Conservation (phyloP, 176 grass and related monocot species). For the Puya raimondii region DNA sequence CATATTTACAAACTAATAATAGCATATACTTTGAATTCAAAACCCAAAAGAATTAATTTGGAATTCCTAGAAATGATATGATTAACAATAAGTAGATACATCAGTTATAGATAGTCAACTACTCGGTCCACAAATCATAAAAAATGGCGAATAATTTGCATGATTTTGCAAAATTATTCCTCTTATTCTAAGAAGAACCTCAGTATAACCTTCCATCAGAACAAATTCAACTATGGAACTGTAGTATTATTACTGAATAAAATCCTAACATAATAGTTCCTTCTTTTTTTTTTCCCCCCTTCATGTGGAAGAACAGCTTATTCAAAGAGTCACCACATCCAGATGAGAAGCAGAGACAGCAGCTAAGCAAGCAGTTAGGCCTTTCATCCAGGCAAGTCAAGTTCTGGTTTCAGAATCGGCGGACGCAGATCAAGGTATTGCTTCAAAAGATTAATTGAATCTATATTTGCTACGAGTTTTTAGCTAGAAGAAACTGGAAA, state of each 20-base stretch:
- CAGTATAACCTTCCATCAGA: not conserved
- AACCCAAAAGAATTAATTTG: no score
- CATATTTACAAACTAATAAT: no score
- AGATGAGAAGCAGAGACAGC: constrained; percentile 71
- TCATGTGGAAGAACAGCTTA: constrained; percentile 25
- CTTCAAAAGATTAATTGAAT: not conserved
- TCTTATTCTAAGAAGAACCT: not conserved
- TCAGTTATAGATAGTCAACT: no score
- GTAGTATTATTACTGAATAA: not conserved
- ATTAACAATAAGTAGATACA: no score
- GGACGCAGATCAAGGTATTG: constrained; percentile 81
- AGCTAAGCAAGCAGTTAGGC: constrained; percentile 58
- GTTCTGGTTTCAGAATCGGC: constrained; percentile 94
- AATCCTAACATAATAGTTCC: not conserved
- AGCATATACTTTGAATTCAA: no score
- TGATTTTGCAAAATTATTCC: no score
- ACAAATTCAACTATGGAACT: not conserved
- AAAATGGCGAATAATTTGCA: no score
- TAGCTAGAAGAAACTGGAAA: no score
- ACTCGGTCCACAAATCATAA: no score
- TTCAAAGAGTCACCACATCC: constrained; percentile 89
- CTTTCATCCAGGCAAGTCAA: constrained; percentile 79
- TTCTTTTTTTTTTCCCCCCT: not conserved
- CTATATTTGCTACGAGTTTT: not conserved
- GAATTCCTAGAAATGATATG: no score